Evolutionary conservation across 192 early-diverging fungal species (phyloP).

Genomic region (Entophlyctis luteolus): DNA sequence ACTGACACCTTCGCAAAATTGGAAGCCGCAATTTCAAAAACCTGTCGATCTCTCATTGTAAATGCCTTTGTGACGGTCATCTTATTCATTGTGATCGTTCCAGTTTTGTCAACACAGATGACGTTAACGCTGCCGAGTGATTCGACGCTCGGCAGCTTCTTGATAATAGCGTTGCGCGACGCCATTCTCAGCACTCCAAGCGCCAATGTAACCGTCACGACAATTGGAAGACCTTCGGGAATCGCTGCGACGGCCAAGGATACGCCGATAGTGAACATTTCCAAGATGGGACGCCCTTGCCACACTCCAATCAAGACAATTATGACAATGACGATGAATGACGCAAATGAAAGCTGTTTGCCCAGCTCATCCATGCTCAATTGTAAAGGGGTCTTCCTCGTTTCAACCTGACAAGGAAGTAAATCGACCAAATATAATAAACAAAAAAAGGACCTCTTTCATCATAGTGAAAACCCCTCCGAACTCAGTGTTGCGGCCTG

Average conservation of each 20-base stretch:
- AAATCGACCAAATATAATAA: neutral
- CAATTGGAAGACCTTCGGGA: constrained; percentile 94
- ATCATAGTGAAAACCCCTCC: constrained; percentile 91
- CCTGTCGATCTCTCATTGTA: constrained; percentile 46
- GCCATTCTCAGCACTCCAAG: constrained; percentile 91
- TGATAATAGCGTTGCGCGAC: constrained; percentile 84
- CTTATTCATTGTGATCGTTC: constrained; percentile 90
- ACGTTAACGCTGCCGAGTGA: constrained; percentile 91
- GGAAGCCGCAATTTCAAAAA: constrained; percentile 43
- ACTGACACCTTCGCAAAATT: constrained; percentile 41
- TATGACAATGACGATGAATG: constrained; percentile 79
- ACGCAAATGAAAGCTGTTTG: constrained; percentile 76
- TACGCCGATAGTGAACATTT: constrained; percentile 95
- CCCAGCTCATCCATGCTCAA: constrained; percentile 92
- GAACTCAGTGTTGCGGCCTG: constrained; percentile 85
- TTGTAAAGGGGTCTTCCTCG: constrained; percentile 87
- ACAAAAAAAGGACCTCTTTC: constrained; percentile 64
- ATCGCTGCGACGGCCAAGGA: constrained; percentile 96
- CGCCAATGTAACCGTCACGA: constrained; percentile 93
- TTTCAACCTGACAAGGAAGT: constrained; percentile 57
- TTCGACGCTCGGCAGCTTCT: constrained; percentile 92
- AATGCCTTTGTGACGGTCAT: constrained; percentile 89
- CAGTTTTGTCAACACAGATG: constrained; percentile 97
- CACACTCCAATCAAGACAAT: constrained; percentile 82
- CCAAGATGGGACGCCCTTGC: constrained; percentile 84